A percentile compares a stretch with the other conserved stretches of the same genome.
Evolutionary conservation across 805 yeast genomes (phyloP).

Genomic region (Nakazawaea holstii): DNA sequence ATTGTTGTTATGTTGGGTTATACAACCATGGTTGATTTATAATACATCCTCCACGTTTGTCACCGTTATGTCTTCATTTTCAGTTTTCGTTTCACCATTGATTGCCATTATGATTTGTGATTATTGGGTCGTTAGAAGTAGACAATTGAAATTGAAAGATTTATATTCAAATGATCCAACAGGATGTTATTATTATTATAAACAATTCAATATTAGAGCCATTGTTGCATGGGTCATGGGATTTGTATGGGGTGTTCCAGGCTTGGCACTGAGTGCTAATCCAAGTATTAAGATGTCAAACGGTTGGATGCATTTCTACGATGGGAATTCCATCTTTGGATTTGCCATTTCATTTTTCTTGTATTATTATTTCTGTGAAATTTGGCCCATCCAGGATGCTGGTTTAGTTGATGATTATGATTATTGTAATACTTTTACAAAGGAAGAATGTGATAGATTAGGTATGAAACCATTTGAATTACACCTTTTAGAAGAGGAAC

Average conservation of each 20-base stretch:
- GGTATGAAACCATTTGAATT: conserved; percentile 23
- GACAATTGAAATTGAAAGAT: conserved; percentile 34
- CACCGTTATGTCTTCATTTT: conserved; percentile 28
- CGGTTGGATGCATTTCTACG: conserved; percentile 37
- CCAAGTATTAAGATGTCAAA: conserved; percentile 23
- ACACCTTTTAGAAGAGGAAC: conserved; percentile 5
- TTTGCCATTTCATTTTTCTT: conserved; percentile 32
- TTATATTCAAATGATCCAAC: conserved; percentile 27
- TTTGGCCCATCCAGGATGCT: conserved; percentile 31
- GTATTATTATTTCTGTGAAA: conserved; percentile 27
- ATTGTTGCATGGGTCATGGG: conserved; percentile 32
- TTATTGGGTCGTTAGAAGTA: conserved; percentile 32
- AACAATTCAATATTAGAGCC: conserved; percentile 40
- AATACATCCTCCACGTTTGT: conserved; percentile 26
- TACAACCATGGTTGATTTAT: conserved; percentile 34
- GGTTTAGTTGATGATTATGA: conserved; percentile 31
- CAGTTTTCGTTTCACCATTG: conserved; percentile 32
- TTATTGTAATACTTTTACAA: conserved; percentile 24
- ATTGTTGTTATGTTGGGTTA: conserved; percentile 26
- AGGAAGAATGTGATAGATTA: conserved; percentile 24
- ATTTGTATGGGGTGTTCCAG: conserved; percentile 46
- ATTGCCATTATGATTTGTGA: conserved; percentile 34
- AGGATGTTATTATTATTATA: conserved; percentile 31
- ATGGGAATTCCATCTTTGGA: conserved; percentile 39
- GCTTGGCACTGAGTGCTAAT: conserved; percentile 30